These are phyloP conservation scores for Fagopyrum tataricum DNA, from an alignment of 148 eudicot species.

Conservation along the genomic window DNA sequence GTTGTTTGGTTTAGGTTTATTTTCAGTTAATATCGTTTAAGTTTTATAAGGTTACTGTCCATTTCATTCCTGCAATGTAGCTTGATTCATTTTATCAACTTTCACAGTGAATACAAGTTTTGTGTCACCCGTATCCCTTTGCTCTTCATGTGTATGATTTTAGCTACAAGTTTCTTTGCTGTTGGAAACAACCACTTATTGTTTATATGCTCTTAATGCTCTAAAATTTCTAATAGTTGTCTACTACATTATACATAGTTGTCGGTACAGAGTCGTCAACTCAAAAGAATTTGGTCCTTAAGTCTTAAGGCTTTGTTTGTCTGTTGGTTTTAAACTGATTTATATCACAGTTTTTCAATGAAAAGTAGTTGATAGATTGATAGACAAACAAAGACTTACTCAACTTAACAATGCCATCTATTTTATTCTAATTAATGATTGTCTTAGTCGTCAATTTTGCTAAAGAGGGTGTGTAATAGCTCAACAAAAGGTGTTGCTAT, in stretches of 20 bases:
- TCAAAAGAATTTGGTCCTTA: not conserved
- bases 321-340: no score
- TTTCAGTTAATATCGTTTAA: no score
- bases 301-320: no score
- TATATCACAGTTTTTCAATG: no score
- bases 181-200: no score
- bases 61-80: no score
- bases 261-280: not conserved
- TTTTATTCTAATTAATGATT: not conserved
- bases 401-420: not conserved
- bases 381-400: not conserved
- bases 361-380: no score
- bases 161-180: no score
- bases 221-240: not conserved
- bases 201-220: not conserved
- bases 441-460: not conserved
- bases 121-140: not conserved
- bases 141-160: not conserved
- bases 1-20: no score
- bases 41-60: no score
- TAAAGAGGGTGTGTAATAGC: not conserved
- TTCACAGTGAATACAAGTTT: not conserved
- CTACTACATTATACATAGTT: not conserved
- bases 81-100: not conserved
- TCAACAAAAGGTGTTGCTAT: conserved; percentile 35